Percentiles rank a stretch among this genome's conserved stretches.
Evolutionary conservation across 345 rosid species (phyloP).

Genomic region (Anastatica hierochuntica): DNA sequence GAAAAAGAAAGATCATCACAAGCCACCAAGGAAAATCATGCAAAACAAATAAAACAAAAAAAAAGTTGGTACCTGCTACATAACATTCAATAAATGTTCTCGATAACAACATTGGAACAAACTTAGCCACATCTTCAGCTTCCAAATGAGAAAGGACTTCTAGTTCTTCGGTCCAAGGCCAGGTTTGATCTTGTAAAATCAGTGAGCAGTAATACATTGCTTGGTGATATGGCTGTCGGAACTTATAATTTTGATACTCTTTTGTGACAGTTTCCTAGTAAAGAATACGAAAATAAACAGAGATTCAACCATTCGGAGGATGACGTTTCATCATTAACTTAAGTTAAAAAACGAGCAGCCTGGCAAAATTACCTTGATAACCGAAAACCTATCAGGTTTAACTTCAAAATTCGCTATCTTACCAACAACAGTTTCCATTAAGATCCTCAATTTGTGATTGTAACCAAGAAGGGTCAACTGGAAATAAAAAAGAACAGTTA

Average conservation of each 20-base stretch:
- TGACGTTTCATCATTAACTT: not conserved
- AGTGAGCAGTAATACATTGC: conserved; percentile 70
- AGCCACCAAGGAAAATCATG: not conserved
- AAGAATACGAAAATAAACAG: not conserved
- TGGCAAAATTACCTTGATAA: conserved; percentile 58
- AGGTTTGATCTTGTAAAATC: conserved; percentile 50
- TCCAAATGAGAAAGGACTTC: conserved; percentile 54
- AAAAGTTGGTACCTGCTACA: conserved; percentile 44
- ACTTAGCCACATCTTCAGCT: conserved; percentile 61
- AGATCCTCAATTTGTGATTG: conserved; percentile 74
- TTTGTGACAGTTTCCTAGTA: conserved; percentile 65
- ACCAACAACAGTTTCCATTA: conserved; percentile 57
- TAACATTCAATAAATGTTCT: conserved; percentile 72
- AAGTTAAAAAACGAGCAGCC: not conserved
- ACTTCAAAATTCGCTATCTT: conserved; percentile 74
- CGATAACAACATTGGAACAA: conserved; percentile 66
- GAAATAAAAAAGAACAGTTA: not conserved
- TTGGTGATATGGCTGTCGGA: conserved; percentile 77
- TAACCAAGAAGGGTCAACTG: conserved; percentile 78
- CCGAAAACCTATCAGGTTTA: conserved; percentile 66
- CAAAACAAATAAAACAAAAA: not conserved
- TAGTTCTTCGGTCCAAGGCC: conserved; percentile 73
- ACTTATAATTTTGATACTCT: conserved; percentile 65
- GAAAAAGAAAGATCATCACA: not conserved
- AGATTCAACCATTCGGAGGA: not conserved